Conservation (phyloP, 2,329 filamentous ascomycete genomes). For the Gaeumannomyces tritici region DNA sequence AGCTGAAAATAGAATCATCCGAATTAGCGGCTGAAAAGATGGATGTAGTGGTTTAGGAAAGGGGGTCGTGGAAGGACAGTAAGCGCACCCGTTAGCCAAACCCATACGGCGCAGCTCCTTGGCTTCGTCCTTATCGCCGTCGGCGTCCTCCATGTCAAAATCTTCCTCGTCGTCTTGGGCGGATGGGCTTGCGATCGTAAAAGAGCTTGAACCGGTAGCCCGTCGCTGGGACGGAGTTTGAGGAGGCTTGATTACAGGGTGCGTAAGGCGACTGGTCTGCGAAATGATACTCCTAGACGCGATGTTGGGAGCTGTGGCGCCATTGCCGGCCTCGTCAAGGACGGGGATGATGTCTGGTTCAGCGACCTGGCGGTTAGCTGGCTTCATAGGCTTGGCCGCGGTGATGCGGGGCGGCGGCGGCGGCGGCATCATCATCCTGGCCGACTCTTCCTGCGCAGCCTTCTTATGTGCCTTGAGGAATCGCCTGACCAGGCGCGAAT, state of each 20-base stretch:
- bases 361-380: not conserved
- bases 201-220: no score
- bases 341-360: not conserved
- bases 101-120: not conserved
- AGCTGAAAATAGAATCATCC: no score
- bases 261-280: no score
- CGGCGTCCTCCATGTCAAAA: not conserved
- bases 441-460: conserved; percentile 3
- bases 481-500: conserved; percentile 25
- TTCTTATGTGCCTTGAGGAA: conserved; percentile 25
- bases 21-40: no score
- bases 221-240: not conserved
- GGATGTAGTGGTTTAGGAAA: not conserved
- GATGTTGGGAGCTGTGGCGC: not conserved
- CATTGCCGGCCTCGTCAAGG: not conserved
- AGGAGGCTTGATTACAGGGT: no score
- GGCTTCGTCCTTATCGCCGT: not conserved
- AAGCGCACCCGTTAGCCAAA: not conserved
- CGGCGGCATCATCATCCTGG: not conserved
- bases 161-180: not conserved
- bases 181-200: not conserved
- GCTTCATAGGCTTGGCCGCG: not conserved
- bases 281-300: no score
- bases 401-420: not conserved
- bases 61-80: not conserved